phyloP scores from a whole-genome alignment of 2,329 filamentous ascomycete genomes.

The Sordariomycetes sp. region DNA sequence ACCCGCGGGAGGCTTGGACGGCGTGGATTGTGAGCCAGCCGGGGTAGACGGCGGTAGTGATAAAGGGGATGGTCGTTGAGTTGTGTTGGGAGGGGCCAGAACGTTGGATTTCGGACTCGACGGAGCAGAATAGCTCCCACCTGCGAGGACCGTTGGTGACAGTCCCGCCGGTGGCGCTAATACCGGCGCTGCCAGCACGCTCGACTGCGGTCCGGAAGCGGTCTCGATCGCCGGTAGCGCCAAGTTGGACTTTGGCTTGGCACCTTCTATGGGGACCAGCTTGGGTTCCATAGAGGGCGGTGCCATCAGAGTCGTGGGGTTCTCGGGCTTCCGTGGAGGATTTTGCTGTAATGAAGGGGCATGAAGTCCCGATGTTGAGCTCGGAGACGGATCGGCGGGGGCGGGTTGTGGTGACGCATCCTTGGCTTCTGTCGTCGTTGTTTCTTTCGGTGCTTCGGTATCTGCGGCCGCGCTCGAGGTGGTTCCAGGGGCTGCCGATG shows the following conservation, averaged over 20 bases:
- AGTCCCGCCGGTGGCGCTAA: slow-evolving; percentile 24
- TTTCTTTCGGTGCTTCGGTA: background rate
- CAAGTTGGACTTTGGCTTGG: background rate
- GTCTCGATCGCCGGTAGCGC: slow-evolving; percentile 5
- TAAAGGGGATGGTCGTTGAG: slow-evolving; percentile 23
- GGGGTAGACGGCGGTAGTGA: slow-evolving; percentile 19
- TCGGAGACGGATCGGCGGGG: background rate
- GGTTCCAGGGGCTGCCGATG: no score
- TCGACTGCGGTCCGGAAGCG: slow-evolving; percentile 12
- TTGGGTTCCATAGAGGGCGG: slow-evolving; percentile 5
- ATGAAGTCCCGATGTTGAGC: background rate
- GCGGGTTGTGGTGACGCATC: background rate
- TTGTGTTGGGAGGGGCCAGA: slow-evolving; percentile 32
- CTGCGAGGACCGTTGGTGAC: slow-evolving; percentile 11
- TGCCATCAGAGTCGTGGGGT: slow-evolving; percentile 2
- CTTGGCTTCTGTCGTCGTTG: background rate
- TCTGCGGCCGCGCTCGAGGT: background rate
- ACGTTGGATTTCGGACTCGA: slow-evolving; percentile 29
- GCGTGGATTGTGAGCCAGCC: background rate
- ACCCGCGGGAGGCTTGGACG: background rate
- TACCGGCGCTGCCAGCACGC: slow-evolving; percentile 25
- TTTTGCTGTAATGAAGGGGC: background rate
- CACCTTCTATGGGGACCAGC: slow-evolving; percentile 1
- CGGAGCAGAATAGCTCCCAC: slow-evolving; percentile 9
- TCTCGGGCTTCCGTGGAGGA: background rate